Evolutionary conservation across 2,329 filamentous ascomycete genomes (phyloP).

Genomic region (Talaromyces sp.): DNA sequence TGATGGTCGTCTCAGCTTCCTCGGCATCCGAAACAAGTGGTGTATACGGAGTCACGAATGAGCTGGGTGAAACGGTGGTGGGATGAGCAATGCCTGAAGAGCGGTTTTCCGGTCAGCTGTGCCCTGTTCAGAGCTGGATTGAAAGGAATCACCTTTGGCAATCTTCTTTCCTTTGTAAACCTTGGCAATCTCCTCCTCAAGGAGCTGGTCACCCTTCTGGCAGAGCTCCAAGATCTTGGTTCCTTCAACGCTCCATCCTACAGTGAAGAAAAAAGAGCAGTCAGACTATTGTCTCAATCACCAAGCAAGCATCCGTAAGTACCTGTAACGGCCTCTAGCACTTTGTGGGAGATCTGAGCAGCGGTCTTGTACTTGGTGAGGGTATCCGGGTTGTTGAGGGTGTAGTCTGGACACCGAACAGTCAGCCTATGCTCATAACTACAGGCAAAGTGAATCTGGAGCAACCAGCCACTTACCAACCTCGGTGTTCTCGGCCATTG

Average conservation of each 20-base stretch:
- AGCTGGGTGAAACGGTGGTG: slow-evolving; percentile 88
- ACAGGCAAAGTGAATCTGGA: background rate
- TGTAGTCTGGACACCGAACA: slow-evolving; percentile 62
- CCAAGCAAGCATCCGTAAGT: background rate
- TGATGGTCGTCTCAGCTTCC: slow-evolving; percentile 75
- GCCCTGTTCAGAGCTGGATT: background rate
- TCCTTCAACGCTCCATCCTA: slow-evolving; percentile 70
- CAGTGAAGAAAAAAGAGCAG: background rate
- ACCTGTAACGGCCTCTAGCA: slow-evolving; percentile 75
- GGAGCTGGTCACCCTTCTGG: slow-evolving; percentile 89
- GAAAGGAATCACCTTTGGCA: slow-evolving; percentile 65
- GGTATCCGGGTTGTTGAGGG: slow-evolving; percentile 86
- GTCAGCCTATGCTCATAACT: background rate
- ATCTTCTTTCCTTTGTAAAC: slow-evolving; percentile 99
- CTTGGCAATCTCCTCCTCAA: slow-evolving; percentile 90
- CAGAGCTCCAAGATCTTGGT: slow-evolving; percentile 93
- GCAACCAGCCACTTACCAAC: slow-evolving; percentile 37
- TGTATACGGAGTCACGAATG: slow-evolving; percentile 95
- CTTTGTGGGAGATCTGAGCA: slow-evolving; percentile 91
- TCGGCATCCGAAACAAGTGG: slow-evolving; percentile 80
- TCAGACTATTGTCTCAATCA: background rate
- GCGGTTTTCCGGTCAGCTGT: background rate
- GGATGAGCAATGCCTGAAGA: slow-evolving; percentile 78
- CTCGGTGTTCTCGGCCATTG: slow-evolving; percentile 42
- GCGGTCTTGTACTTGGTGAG: slow-evolving; percentile 99